These are phyloP conservation scores for Glycine tomentella DNA, from an alignment of 306 rosid genomes.

Conservation along the genomic window DNA sequence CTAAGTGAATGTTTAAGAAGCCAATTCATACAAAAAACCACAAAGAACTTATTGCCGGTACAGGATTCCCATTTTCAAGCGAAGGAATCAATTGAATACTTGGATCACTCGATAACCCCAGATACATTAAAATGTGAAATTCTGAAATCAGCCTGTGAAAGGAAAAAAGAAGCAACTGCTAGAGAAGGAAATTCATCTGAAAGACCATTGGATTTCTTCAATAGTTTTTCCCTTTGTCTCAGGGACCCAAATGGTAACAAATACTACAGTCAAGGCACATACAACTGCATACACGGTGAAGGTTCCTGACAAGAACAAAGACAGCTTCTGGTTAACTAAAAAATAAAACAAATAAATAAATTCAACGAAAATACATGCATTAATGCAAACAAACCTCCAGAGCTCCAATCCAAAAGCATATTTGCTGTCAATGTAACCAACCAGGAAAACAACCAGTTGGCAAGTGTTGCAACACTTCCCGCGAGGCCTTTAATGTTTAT, in stretches of 20 bases:
- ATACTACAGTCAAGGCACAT: constrained; percentile 66
- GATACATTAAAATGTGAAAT: constrained; percentile 10
- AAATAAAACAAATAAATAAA: background rate
- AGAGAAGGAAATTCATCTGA: constrained; percentile 67
- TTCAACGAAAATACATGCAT: constrained; percentile 3
- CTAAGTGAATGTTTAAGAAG: background rate
- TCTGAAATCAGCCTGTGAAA: constrained; percentile 39
- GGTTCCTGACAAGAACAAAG: constrained; percentile 70
- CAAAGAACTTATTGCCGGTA: background rate
- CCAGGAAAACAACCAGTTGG: constrained; percentile 86
- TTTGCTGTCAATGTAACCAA: constrained; percentile 85
- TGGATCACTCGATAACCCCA: background rate
- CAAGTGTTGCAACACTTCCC: constrained; percentile 93
- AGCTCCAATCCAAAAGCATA: constrained; percentile 85
- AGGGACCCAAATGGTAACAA: constrained; percentile 84
- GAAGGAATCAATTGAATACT: constrained; percentile 16
- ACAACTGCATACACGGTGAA: constrained; percentile 77
- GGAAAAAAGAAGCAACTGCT: background rate
- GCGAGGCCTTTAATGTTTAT: constrained; percentile 88
- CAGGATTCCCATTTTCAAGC: constrained; percentile 16
- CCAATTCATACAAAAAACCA: constrained; percentile 14
- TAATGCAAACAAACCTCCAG: constrained; percentile 71
- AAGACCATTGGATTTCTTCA: constrained; percentile 89
- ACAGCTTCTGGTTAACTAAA: constrained; percentile 38
- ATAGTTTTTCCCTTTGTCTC: constrained; percentile 94